Evolutionary conservation across 164 flowering plant species (phyloP), one percentile per base, ranked within the genome.

Genomic region (Kalanchoe fedtschenkoi): DNA sequence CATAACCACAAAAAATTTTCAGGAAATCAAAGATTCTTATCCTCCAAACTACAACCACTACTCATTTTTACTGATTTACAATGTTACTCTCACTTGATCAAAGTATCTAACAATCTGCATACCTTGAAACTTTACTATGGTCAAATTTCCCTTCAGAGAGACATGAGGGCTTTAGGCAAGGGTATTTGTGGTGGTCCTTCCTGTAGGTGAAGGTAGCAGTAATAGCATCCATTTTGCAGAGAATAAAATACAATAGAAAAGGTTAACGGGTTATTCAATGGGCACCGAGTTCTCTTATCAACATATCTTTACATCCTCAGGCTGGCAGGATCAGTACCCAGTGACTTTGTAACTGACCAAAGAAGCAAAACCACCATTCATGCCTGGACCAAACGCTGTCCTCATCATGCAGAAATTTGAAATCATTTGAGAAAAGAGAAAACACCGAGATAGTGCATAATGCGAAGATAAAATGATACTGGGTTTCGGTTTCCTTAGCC

Each of bases 321-420:
- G 33, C 56, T 51, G 56, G 56, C 56, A 51, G 56, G 30, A 51
- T 51, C 56, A 51, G 56, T 51, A 51, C 56, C 56, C 32, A 51
- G 30, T 26, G 32, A 51, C 56, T 24, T 51, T 26, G 56, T 51
- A 51, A 51, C 24, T 51, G 32, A 26, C 33, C 56, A 26, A 51
- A 26, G 33, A 51, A 51, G 56, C 56, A 51, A 51, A 32, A 24
- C 33, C 56, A 51, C 56, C 56, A 51, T 51, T 51, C 56, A 51
- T 24, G 56, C 0, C 56, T 51, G 56, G 56, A 51, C 56, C 56
- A 51, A 51, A 11, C 56, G 13, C 32, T 51, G 56, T 51, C 56
- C 29, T 11, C 26, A 26, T 51, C 56, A 26, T 51, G 56, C 56
- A 24, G 26, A 51, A 51, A 11, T 26, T 51, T 51, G 56, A 51